phyloP scores from a whole-genome alignment of 2,329 filamentous ascomycete genomes.

The Gnomoniopsis sp. region DNA sequence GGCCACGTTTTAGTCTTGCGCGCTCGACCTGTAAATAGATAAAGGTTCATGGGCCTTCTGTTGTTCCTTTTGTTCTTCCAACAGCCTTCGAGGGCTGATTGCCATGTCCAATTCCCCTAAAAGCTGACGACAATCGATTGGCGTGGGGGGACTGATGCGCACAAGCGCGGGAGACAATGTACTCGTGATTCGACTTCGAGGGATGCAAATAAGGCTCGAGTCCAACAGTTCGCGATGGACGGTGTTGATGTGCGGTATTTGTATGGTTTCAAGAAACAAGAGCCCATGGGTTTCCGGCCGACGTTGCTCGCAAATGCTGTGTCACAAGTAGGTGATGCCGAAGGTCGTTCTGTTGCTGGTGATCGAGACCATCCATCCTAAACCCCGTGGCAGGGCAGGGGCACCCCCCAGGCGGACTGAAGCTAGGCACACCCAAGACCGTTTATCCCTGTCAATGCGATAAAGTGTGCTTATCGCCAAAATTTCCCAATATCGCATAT shows the following conservation, averaged over 20 bases:
- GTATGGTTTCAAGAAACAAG: neutral
- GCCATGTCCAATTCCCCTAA: slow-evolving; percentile 9
- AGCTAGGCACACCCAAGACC: too few species aligned
- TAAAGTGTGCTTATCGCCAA: slow-evolving; percentile 7
- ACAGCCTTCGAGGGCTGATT: slow-evolving; percentile 17
- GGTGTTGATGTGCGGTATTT: neutral
- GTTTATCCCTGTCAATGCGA: neutral
- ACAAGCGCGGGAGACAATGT: slow-evolving; percentile 1
- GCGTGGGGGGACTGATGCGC: slow-evolving; percentile 4
- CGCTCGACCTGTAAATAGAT: neutral
- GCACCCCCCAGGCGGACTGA: neutral
- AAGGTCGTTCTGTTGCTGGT: neutral
- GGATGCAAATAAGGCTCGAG: neutral
- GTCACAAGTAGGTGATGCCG: neutral
- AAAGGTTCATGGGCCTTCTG: slow-evolving; percentile 4
- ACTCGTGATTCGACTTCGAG: slow-evolving; percentile 1
- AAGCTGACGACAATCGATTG: slow-evolving; percentile 4
- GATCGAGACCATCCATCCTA: neutral
- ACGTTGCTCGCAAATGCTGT: neutral
- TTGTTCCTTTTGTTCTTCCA: neutral
- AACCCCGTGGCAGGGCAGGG: neutral
- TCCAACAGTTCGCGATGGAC: neutral
- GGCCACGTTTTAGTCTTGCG: slow-evolving; percentile 2
- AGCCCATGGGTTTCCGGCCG: neutral
- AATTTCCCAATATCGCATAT: neutral